phyloP scores from a whole-genome alignment of 2,329 filamentous ascomycete species.

The Pseudocercospora cruenta region DNA sequence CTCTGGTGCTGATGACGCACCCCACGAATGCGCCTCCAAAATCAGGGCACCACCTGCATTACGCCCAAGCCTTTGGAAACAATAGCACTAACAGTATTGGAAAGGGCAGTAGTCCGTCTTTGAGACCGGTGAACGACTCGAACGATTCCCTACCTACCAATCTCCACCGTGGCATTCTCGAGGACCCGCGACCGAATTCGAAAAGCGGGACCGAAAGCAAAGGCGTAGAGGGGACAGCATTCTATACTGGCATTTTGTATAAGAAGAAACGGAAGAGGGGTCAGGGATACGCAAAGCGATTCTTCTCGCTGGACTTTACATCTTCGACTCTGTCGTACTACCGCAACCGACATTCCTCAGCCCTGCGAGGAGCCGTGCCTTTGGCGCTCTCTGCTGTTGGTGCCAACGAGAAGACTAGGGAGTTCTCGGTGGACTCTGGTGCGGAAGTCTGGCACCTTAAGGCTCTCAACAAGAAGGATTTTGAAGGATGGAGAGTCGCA shows the following conservation, averaged over 20 bases:
- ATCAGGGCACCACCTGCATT: constrained; percentile 69
- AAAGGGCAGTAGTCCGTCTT: constrained; percentile 44
- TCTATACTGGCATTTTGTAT: constrained; percentile 81
- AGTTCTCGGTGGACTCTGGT: constrained; percentile 95
- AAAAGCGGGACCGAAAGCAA: constrained; percentile 39
- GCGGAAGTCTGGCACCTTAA: constrained; percentile 96
- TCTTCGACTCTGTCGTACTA: constrained; percentile 97
- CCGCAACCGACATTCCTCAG: constrained; percentile 89
- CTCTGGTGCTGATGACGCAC: constrained; percentile 92
- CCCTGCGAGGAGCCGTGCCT: constrained; percentile 87
- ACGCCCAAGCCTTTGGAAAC: constrained; percentile 59
- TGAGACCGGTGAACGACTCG: constrained; percentile 51
- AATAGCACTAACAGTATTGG: constrained; percentile 44
- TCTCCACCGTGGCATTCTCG: constrained; percentile 36
- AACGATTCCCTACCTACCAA: constrained; percentile 54
- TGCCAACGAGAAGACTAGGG: constrained; percentile 81
- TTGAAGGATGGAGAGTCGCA: constrained; percentile 82
- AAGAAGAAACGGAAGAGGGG: constrained; percentile 93
- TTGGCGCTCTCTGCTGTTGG: constrained; percentile 88
- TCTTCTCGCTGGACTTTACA: constrained; percentile 94
- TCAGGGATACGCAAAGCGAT: constrained; percentile 88
- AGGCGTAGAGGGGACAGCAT: constrained; percentile 51
- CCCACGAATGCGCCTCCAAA: constrained; percentile 80
- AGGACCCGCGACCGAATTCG: constrained; percentile 47
- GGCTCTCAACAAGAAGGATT: constrained; percentile 81